Base-by-base conservation (phyloP, 306 rosid species). In the Vigna angularis region DNA sequence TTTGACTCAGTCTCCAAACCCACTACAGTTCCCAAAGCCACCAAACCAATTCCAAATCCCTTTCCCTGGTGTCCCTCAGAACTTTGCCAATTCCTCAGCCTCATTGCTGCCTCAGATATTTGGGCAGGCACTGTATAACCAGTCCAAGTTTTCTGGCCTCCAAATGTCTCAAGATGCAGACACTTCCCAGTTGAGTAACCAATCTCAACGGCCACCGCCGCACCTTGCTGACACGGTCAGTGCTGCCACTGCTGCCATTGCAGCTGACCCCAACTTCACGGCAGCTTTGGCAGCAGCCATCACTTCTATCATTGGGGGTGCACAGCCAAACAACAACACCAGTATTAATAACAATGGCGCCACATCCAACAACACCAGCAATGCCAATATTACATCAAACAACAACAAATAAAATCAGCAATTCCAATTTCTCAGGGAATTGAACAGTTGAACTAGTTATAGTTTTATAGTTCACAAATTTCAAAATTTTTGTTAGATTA, bases 61-160 rank as follows among this genome's bases (percentile, higher is more conserved):
- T 11, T 86, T 84, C 82, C 82, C 70, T 5, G 79, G 66, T 51
- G 61, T 83, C 9, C 50, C 86, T 68, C 88, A 81, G 55, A 75
- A 40, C 49, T 72, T 69, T n/a, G 20, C 83, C 80, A 75, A 70
- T 40, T 73, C 85, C 2, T 38, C 84, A 16, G 65, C 84, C 28
- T 58, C 90, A n/a, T 80, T 87, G 49, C 78, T 91, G 47, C 96
- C 94, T 66, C 94, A 90, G 12, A 80, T 86, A 32, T 83, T 94
- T 24, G 83, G 86, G 12, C 96, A 89, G 16, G 85, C 90, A 1
- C 81, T 91, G 1, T 85, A 82, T n/a, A 91, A 88, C 75, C 97
- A 91, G 38, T 90, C 98, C 0, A 88, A 84, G 75, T 94, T 94
- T 79, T 88, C 98, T 13, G 96, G 94, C 62, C 94, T 90, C 64